Evolutionary conservation across 2,329 filamentous ascomycete genomes (phyloP).

Genomic region (Penicillium sp.): DNA sequence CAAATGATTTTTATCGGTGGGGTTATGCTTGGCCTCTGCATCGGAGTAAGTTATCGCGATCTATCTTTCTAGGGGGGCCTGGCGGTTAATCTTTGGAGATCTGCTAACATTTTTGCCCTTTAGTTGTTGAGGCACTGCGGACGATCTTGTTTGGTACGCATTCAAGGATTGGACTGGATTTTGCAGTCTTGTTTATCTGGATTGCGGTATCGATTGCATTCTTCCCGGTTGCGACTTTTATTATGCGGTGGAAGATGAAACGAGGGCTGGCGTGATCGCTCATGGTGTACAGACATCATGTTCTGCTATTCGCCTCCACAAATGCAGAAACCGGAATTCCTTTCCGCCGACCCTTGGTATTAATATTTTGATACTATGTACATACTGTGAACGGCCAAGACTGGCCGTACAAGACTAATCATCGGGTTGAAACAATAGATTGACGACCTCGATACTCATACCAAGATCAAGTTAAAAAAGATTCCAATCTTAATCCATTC

Average conservation of each 20-base stretch:
- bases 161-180: constrained; percentile 62
- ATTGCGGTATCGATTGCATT: constrained; percentile 33
- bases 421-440: no score
- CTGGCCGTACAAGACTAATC: no score
- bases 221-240: constrained; percentile 34
- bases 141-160: constrained; percentile 65
- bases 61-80: not conserved
- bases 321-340: not conserved
- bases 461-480: no score
- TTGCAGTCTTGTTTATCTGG: constrained; percentile 65
- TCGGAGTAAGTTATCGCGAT: constrained; percentile 48
- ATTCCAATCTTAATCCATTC: no score
- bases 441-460: no score
- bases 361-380: no score
- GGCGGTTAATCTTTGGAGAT: not conserved
- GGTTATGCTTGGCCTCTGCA: constrained; percentile 68
- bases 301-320: not conserved
- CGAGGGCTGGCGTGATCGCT: constrained; percentile 19
- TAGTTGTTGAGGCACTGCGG: constrained; percentile 61
- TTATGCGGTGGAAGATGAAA: constrained; percentile 41
- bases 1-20: constrained; percentile 63
- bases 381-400: no score
- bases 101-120: constrained; percentile 7
- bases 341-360: not conserved
- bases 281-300: no score